Conservation (phyloP, 805 yeast genomes). For the Candida parachauliodes region DNA sequence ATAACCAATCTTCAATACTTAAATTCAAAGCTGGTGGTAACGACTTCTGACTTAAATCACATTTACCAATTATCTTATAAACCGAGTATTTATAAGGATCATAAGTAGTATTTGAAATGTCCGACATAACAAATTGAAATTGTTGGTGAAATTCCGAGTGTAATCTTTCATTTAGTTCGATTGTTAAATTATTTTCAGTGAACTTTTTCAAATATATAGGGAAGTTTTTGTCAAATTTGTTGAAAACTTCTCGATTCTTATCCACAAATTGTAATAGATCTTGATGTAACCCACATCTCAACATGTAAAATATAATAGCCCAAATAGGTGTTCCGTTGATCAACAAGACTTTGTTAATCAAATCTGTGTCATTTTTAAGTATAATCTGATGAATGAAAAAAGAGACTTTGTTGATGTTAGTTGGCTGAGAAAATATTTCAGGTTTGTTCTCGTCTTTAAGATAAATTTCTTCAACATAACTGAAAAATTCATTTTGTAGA, state of each 20-base stretch:
- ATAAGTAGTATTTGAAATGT: conserved; percentile 33
- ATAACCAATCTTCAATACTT: conserved; percentile 93
- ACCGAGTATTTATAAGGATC: conserved; percentile 92
- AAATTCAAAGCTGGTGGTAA: conserved; percentile 65
- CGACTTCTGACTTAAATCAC: conserved; percentile 64
- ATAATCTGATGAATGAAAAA: conserved; percentile 47
- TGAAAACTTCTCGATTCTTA: conserved; percentile 66
- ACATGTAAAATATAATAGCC: conserved; percentile 82
- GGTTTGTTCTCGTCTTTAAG: conserved; percentile 47
- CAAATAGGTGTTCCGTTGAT: conserved; percentile 90
- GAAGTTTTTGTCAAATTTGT: conserved; percentile 81
- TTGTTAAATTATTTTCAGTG: conserved; percentile 52
- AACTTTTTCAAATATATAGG: conserved; percentile 74
- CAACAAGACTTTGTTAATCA: conserved; percentile 30
- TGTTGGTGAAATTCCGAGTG: conserved; percentile 81
- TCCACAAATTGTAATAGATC: conserved; percentile 74
- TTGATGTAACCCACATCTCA: conserved; percentile 76
- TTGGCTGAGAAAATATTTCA: conserved; percentile 45
- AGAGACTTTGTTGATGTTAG: conserved; percentile 66
- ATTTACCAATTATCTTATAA: conserved; percentile 89
- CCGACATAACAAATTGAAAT: conserved; percentile 58
- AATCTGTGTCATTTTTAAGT: conserved; percentile 25
- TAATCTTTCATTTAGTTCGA: conserved; percentile 64
- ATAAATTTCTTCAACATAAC: conserved; percentile 65
- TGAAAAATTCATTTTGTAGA: conserved; percentile 75